phyloP scores from a whole-genome alignment of 768 basidiomycete species.

The Kwoniella pini region DNA sequence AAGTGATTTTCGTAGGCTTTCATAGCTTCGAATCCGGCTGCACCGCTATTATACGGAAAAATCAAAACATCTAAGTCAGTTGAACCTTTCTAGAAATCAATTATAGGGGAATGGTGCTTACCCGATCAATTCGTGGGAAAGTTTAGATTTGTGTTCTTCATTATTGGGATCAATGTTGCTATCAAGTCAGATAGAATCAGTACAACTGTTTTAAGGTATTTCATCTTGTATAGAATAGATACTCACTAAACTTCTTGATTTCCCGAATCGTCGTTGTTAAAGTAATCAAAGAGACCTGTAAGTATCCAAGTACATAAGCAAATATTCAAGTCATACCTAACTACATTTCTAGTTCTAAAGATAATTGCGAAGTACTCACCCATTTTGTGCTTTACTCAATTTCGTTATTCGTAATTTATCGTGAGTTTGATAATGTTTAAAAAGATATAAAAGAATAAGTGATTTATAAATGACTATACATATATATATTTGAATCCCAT shows the following conservation, averaged over 20 bases:
- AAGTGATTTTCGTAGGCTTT: constrained; percentile 55
- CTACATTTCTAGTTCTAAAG: neutral
- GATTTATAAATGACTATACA: neutral
- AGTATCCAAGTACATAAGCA: neutral
- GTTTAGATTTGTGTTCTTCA: constrained; percentile 42
- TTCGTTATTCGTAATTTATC: constrained; percentile 7
- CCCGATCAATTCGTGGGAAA: constrained; percentile 51
- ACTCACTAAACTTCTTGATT: constrained; percentile 49
- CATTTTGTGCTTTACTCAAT: neutral
- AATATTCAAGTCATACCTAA: neutral
- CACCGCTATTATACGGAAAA: constrained; percentile 36
- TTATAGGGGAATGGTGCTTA: constrained; percentile 1
- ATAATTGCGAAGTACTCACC: neutral
- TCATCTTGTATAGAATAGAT: no score
- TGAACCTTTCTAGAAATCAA: neutral
- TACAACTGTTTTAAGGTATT: no score
- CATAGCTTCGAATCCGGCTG: constrained; percentile 57
- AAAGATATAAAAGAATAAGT: neutral
- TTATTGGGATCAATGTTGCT: constrained; percentile 46
- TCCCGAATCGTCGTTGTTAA: constrained; percentile 44
- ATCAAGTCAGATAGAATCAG: no score
- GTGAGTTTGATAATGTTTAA: neutral
- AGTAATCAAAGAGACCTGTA: constrained; percentile 47
- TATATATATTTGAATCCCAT: neutral
- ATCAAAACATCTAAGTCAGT: no score